Percentiles rank a stretch among this genome's conserved stretches.
These are phyloP conservation scores for Drechslerella stenobrocha DNA, from an alignment of 2,329 filamentous ascomycete genomes.

Conservation along the genomic window DNA sequence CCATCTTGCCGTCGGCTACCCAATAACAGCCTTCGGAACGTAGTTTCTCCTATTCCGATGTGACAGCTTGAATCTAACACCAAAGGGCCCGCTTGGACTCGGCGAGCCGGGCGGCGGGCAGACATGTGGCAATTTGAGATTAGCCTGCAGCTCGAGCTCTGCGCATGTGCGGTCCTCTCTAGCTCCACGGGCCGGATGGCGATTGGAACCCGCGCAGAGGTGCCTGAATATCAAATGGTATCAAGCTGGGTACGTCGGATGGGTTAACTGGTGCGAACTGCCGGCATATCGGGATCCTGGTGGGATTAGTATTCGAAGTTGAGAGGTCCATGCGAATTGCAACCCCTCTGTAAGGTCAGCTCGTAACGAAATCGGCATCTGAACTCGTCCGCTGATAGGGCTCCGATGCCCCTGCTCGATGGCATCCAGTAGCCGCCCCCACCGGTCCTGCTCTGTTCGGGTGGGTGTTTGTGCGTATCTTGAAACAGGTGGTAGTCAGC, in stretches of 20 bases:
- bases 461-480: slow-evolving; percentile 24
- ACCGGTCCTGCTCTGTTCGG: slow-evolving; percentile 11
- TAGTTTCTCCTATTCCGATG: slow-evolving; percentile 29
- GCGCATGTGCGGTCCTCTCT: no score
- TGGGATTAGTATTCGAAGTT: no score
- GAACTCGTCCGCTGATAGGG: slow-evolving; percentile 18
- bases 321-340: no score
- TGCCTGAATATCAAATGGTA: no score
- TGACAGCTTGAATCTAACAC: slow-evolving; percentile 26
- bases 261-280: no score
- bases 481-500: slow-evolving; percentile 43
- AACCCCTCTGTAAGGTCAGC: no score
- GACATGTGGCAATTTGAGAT: slow-evolving; percentile 21
- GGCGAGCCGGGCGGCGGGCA: slow-evolving; percentile 11
- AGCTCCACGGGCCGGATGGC: no score
- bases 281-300: no score
- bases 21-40: slow-evolving; percentile 22
- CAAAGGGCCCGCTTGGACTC: slow-evolving; percentile 12
- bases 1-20: slow-evolving; percentile 13
- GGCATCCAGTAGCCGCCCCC: slow-evolving; percentile 30
- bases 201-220: no score
- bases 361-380: neutral
- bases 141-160: slow-evolving; percentile 1
- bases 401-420: neutral
- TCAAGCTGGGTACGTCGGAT: no score